phyloP scores from a whole-genome alignment of 495 filamentous ascomycete genomes.

The Neurospora sp. region DNA sequence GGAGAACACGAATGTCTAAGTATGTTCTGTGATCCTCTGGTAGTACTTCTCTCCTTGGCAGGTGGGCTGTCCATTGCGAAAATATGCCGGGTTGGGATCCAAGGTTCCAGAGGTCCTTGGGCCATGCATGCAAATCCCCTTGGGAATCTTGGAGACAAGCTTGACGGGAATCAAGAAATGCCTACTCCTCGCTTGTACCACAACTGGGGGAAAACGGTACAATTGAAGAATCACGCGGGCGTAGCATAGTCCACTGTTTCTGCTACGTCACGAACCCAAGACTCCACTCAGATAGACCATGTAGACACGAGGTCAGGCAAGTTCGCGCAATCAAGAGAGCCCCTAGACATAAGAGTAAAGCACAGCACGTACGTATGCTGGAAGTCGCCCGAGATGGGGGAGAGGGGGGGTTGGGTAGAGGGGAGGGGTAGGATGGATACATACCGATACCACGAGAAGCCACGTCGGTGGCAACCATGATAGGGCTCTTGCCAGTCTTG shows the following conservation, averaged over 20 bases:
- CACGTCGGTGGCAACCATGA: slow-evolving; percentile 98
- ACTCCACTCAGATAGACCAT: slow-evolving; percentile 66
- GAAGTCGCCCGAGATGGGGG: slow-evolving; percentile 43
- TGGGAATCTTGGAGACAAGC: slow-evolving; percentile 45
- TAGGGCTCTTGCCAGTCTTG: slow-evolving; percentile 90
- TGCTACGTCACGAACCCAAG: slow-evolving; percentile 79
- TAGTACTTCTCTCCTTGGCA: slow-evolving; percentile 49
- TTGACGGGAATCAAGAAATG: slow-evolving; percentile 59
- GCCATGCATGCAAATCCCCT: slow-evolving; percentile 12
- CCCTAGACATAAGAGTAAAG: slow-evolving; percentile 82
- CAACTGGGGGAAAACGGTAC: slow-evolving; percentile 38
- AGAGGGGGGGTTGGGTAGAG: slow-evolving; percentile 29
- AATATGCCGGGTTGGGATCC: slow-evolving; percentile 43
- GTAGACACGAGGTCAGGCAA: slow-evolving; percentile 77
- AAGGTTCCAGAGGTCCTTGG: slow-evolving; percentile 59
- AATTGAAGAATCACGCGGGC: slow-evolving; percentile 60
- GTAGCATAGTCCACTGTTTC: slow-evolving; percentile 45
- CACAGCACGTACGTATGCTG: slow-evolving; percentile 66
- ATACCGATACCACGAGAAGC: slow-evolving; percentile 99
- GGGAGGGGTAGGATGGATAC: slow-evolving; percentile 52
- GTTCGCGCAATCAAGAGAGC: slow-evolving; percentile 68
- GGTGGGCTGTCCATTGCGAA: slow-evolving; percentile 45
- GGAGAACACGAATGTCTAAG: slow-evolving; percentile 38
- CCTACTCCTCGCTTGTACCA: slow-evolving; percentile 67
- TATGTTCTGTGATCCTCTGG: slow-evolving; percentile 57